phyloP scores from a whole-genome alignment of 2,329 filamentous ascomycete genomes.

The Calcarisporium arbuscula region DNA sequence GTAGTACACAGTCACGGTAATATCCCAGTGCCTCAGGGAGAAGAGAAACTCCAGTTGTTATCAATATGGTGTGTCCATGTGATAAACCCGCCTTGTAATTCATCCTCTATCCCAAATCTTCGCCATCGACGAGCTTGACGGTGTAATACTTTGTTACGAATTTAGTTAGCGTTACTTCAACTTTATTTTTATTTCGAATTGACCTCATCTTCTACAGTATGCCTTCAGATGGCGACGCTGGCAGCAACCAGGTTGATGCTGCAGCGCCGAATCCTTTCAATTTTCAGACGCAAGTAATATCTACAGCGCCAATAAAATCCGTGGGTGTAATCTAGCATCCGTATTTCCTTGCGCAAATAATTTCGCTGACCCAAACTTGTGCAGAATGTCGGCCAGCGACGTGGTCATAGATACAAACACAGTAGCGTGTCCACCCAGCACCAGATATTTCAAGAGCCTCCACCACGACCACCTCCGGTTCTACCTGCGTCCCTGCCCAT shows the following conservation, averaged over 20 bases:
- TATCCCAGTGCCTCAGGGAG: no score
- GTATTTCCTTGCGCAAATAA: neutral
- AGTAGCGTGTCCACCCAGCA: slow-evolving; percentile 83
- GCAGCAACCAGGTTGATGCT: slow-evolving; percentile 15
- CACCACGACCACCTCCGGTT: slow-evolving; percentile 75
- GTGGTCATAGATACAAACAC: slow-evolving; percentile 97
- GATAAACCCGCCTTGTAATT: neutral
- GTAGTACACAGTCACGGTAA: no score
- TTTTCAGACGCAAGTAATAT: slow-evolving; percentile 78
- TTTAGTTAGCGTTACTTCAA: slow-evolving; percentile 9
- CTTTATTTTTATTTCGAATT: neutral
- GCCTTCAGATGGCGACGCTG: slow-evolving; percentile 13
- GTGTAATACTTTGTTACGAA: no score
- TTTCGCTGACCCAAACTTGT: slow-evolving; percentile 6
- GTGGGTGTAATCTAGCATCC: slow-evolving; percentile 39
- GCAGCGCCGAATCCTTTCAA: slow-evolving; percentile 72
- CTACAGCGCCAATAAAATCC: slow-evolving; percentile 70
- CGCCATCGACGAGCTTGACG: slow-evolving; percentile 16
- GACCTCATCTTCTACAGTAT: slow-evolving; percentile 7
- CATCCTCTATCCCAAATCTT: slow-evolving; percentile 8
- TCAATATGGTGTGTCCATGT: no score
- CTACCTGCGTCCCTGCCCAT: slow-evolving; percentile 88
- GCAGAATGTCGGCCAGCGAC: slow-evolving; percentile 81
- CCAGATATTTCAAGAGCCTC: slow-evolving; percentile 92
- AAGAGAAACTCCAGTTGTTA: no score